Base-by-base conservation (phyloP, 768 basidiomycete species). In the Suillus clintonianus region DNA sequence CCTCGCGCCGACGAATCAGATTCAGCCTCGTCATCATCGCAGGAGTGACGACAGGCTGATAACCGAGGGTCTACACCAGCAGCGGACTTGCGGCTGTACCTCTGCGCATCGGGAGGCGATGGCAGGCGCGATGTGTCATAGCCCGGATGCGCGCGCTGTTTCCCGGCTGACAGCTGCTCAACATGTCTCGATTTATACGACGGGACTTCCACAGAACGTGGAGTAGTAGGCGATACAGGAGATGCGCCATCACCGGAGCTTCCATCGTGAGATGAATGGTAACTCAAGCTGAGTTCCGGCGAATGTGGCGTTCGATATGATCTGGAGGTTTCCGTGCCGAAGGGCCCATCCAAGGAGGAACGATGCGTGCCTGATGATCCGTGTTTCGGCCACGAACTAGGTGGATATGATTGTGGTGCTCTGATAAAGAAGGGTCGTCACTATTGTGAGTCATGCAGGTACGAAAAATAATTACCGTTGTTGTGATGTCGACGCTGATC, bases 141-240 rank as follows among this genome's bases (percentile, higher is more conserved):
- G 47, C 50, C 43, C 17, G 36, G 9, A 34, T 53, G 24, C 57
- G 14, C 42, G 55, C 59, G 53, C 53, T 32, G 43, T 51, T 61
- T 41, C 66, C 65, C 65, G 17, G 69, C 60, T 19, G 68, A 64
- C 27, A 70, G 60, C 3, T 67, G 60, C 39, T 64, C 64, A 9
- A 65, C 60, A 30, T 65, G 65, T 50, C 65, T 69, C 54, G 50
- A 56, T 60, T 67, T 71, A 9, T 67, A 64, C 22, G 67, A 65
- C 27, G 67, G 56, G 22, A 65, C 51, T 13, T 63, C 74, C 2
- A 75, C 73, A 19, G 85, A 86, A 58, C 79, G 83, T 43, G 86
- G 85, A 11, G 86, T 87, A 3, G 78, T 77, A 11, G 86, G 86
- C 13, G 85, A 84, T 19, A 84, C 76, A 6, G 86, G 85, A 13